A percentile compares a stretch with the other conserved stretches of the same genome.
These are phyloP conservation scores for Penicillium sp. DNA, from an alignment of 2,329 filamentous ascomycete species.

Conservation along the genomic window DNA sequence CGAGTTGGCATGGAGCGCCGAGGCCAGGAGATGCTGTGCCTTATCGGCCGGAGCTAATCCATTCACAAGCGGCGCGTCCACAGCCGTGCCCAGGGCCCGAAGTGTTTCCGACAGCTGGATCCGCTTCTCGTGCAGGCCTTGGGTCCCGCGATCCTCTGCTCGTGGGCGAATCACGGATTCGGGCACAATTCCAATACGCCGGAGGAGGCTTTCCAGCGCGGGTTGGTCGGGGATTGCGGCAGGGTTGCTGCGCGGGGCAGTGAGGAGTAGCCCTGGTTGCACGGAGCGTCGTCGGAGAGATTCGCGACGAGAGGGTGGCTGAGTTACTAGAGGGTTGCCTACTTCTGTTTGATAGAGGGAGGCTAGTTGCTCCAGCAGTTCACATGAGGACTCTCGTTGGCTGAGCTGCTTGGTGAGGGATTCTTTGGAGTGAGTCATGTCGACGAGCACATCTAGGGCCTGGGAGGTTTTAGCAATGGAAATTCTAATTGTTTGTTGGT, in stretches of 20 bases:
- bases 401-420: constrained; percentile 31
- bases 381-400: constrained; percentile 39
- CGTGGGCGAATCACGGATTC: constrained; percentile 31
- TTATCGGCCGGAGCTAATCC: constrained; percentile 34
- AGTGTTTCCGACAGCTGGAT: constrained; percentile 32
- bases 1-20: constrained; percentile 34
- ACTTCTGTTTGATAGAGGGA: constrained; percentile 36
- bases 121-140: constrained; percentile 34
- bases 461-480: constrained; percentile 23
- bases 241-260: constrained; percentile 16
- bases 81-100: constrained; percentile 29
- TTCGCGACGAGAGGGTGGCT: constrained; percentile 30
- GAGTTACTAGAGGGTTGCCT: constrained; percentile 22
- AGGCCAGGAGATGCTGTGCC: constrained; percentile 36
- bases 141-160: constrained; percentile 19
- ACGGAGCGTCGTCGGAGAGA: constrained; percentile 31
- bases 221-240: constrained; percentile 24
- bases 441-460: constrained; percentile 36
- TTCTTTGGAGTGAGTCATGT: constrained; percentile 38
- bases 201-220: constrained; percentile 34
- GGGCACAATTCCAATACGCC: constrained; percentile 36
- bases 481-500: neutral
- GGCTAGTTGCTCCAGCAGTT: constrained; percentile 35
- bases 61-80: constrained; percentile 35
- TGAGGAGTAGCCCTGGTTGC: constrained; percentile 22